Evolutionary conservation across 139 green algal species (phyloP).

Genomic region (Tetratostichococcus sp.): DNA sequence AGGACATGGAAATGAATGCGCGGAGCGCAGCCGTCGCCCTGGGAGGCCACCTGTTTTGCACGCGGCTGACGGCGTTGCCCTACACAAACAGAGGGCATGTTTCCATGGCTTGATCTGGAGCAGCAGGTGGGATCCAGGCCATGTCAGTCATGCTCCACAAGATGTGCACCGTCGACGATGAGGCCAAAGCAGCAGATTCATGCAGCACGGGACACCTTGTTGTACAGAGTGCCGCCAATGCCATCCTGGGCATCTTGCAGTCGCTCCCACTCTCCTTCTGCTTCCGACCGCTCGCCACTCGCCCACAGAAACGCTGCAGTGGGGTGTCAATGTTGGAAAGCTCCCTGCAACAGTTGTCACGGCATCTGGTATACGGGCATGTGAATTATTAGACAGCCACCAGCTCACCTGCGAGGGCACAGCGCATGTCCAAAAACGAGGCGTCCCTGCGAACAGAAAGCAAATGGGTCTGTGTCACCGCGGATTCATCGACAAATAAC

Average conservation of each 20-base stretch:
- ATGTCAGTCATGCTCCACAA: no score
- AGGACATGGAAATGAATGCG: conserved; percentile 35
- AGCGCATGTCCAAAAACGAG: conserved; percentile 43
- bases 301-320: conserved; percentile 36
- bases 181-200: no score
- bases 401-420: conserved; percentile 19
- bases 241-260: conserved; percentile 41
- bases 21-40: conserved; percentile 38
- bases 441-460: conserved; percentile 16
- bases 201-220: no score
- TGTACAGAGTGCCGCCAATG: conserved; percentile 39
- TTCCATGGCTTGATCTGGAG: no score
- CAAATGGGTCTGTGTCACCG: neutral
- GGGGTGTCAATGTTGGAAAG: no score
- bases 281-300: conserved; percentile 20
- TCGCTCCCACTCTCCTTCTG: conserved; percentile 42
- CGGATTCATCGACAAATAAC: no score
- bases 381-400: neutral
- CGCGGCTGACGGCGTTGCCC: neutral
- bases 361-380: no score
- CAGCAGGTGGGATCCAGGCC: no score
- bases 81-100: neutral
- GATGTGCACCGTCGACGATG: no score
- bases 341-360: no score
- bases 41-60: neutral